Percentiles rank a stretch among this genome's conserved stretches.
Conservation (phyloP, 2,329 filamentous ascomycete genomes). For the Metarhizium sp. region DNA sequence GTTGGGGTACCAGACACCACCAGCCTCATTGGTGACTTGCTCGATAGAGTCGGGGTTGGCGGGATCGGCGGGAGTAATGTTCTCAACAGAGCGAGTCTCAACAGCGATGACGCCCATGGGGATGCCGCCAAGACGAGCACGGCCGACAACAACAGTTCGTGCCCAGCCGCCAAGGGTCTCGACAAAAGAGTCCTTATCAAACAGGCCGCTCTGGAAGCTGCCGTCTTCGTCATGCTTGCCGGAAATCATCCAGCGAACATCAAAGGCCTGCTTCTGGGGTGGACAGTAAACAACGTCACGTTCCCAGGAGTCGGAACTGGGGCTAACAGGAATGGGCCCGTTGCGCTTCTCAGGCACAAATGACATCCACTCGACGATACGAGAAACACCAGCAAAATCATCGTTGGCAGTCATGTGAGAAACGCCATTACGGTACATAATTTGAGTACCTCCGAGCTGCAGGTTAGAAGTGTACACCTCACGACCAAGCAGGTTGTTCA, state of each 20-base stretch:
- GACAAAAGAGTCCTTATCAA: constrained; percentile 94
- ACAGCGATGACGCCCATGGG: constrained; percentile 97
- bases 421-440: constrained; percentile 99
- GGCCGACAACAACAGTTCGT: constrained; percentile 90
- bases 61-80: constrained; percentile 90
- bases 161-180: constrained; percentile 97
- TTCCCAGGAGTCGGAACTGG: constrained; percentile 81
- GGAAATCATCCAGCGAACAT: constrained; percentile 87
- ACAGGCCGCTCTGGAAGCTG: constrained; percentile 75
- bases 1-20: constrained; percentile 99
- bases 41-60: constrained; percentile 98
- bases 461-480: constrained; percentile 99
- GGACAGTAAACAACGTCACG: constrained; percentile 82
- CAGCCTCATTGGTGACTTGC: constrained; percentile 87
- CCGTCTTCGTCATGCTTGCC: constrained; percentile 70
- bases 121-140: constrained; percentile 92
- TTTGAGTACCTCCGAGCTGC: constrained; percentile 98
- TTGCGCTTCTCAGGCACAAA: constrained; percentile 95
- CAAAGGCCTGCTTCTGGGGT: constrained; percentile 75
- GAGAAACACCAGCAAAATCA: constrained; percentile 94
- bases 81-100: constrained; percentile 92
- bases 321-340: constrained; percentile 84
- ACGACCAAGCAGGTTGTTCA: constrained; percentile 96
- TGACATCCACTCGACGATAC: constrained; percentile 97
- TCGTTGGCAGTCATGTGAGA: constrained; percentile 98